Evolutionary conservation across 352 stramenopile species (phyloP).

Genomic region (Pythium rishiriense): DNA sequence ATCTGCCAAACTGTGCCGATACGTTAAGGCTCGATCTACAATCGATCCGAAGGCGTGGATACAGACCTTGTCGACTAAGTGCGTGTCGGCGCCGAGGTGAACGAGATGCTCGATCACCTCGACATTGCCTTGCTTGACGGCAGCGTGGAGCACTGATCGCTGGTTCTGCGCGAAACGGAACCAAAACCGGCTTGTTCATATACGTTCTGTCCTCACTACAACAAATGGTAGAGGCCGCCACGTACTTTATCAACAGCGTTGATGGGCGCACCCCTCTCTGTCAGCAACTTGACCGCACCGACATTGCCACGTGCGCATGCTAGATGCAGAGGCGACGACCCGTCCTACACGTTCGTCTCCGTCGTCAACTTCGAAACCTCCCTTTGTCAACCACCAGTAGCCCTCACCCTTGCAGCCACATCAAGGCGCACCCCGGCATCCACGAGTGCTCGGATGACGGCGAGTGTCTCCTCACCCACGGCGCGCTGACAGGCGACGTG

Average conservation of each 20-base stretch:
- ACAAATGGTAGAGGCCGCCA: background rate
- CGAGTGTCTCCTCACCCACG: slow-evolving; percentile 6
- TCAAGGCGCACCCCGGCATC: slow-evolving; percentile 12
- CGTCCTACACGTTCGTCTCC: slow-evolving; percentile 4
- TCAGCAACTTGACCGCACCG: slow-evolving; percentile 11
- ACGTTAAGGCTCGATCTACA: background rate
- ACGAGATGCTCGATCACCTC: slow-evolving; percentile 19
- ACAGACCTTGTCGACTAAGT: slow-evolving; percentile 18
- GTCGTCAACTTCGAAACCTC: background rate
- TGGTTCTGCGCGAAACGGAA: background rate
- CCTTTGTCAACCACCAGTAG: too few species aligned
- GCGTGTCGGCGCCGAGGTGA: slow-evolving; percentile 9
- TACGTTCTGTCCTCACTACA: background rate
- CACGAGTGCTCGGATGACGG: slow-evolving; percentile 12
- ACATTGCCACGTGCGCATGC: slow-evolving; percentile 15
- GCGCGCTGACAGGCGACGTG: slow-evolving; percentile 18
- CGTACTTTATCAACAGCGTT: slow-evolving; percentile 18
- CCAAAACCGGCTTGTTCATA: background rate
- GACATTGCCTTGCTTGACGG: slow-evolving; percentile 14
- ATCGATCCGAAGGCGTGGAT: background rate
- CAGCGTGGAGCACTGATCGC: slow-evolving; percentile 13
- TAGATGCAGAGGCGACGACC: slow-evolving; percentile 14
- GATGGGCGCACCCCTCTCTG: background rate
- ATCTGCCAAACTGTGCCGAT: slow-evolving; percentile 11
- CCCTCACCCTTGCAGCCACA: background rate